A percentile compares a stretch with the other conserved stretches of the same genome.
Conservation (phyloP, 345 rosid species). For the Citrus mangshanensis region DNA sequence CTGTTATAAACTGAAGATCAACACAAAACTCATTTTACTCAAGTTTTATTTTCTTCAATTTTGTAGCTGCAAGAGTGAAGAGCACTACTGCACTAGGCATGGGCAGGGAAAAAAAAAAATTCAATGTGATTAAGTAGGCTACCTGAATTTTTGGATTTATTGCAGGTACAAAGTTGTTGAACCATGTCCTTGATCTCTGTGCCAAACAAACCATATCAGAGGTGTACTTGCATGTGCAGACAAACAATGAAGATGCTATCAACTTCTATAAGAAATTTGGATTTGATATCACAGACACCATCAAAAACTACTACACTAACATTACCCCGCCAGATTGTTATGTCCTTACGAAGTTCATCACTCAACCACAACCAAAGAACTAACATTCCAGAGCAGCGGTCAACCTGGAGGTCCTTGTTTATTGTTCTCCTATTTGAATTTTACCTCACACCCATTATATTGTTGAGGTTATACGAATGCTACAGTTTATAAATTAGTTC, state of each 20-base stretch:
- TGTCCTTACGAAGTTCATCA: constrained; percentile 61
- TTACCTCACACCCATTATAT: constrained; percentile 6
- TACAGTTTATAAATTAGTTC: constrained; percentile 12
- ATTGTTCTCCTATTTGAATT: constrained; percentile 6
- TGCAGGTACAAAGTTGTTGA: constrained; percentile 84
- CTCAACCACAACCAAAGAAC: constrained; percentile 51
- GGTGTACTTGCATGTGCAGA: constrained; percentile 96
- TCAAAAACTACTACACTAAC: constrained; percentile 78
- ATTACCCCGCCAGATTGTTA: constrained; percentile 87
- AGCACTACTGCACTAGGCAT: too few relatives aligned
- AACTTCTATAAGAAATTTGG: constrained; percentile 92
- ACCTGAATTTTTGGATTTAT: constrained; percentile 12
- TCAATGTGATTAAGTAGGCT: neutral
- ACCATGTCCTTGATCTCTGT: constrained; percentile 82
- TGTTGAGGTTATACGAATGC: constrained; percentile 15
- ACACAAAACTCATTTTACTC: neutral
- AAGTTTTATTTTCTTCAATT: neutral
- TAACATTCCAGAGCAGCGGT: constrained; percentile 23
- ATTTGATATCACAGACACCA: constrained; percentile 80
- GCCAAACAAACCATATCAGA: constrained; percentile 67
- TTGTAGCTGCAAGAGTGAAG: neutral
- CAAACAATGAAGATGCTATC: constrained; percentile 95
- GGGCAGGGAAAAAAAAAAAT: neutral
- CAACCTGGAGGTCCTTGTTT: neutral
- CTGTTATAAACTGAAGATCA: neutral